Percentiles rank a stretch among this genome's conserved stretches.
phyloP scores from a whole-genome alignment of 257 asterid genomes.

The Plantago ovata region DNA sequence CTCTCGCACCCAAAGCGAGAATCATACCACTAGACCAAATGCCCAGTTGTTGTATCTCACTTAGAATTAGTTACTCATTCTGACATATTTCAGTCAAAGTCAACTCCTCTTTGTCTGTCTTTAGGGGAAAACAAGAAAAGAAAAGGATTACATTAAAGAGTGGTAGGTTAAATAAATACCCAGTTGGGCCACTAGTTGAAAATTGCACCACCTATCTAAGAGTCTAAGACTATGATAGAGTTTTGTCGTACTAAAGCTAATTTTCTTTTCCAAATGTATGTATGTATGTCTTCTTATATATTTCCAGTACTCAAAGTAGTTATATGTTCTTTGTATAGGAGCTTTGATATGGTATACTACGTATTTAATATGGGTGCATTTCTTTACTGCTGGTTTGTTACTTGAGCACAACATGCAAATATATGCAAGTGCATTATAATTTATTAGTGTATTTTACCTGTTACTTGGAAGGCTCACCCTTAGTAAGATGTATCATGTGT shows the following conservation, averaged over 20 bases:
- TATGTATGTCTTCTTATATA: not conserved
- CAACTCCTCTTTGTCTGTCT: not conserved
- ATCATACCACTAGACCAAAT: conserved; percentile 89
- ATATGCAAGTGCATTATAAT: not conserved
- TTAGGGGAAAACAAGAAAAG: no score
- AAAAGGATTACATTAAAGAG: not conserved
- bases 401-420: not conserved
- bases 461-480: not conserved
- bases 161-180: not conserved
- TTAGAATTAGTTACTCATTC: not conserved
- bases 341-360: not conserved
- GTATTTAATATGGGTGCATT: not conserved
- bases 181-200: no score
- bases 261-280: not conserved
- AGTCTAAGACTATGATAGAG: no score
- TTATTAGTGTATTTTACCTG: not conserved
- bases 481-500: not conserved
- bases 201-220: no score
- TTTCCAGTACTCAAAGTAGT: not conserved
- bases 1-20: conserved; percentile 84
- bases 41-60: conserved; percentile 29
- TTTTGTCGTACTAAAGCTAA: not conserved
- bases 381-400: not conserved
- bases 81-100: not conserved
- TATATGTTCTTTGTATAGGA: not conserved